Evolutionary conservation across 2,329 filamentous ascomycete genomes (phyloP).

Genomic region (Pseudogymnoascus sp.): DNA sequence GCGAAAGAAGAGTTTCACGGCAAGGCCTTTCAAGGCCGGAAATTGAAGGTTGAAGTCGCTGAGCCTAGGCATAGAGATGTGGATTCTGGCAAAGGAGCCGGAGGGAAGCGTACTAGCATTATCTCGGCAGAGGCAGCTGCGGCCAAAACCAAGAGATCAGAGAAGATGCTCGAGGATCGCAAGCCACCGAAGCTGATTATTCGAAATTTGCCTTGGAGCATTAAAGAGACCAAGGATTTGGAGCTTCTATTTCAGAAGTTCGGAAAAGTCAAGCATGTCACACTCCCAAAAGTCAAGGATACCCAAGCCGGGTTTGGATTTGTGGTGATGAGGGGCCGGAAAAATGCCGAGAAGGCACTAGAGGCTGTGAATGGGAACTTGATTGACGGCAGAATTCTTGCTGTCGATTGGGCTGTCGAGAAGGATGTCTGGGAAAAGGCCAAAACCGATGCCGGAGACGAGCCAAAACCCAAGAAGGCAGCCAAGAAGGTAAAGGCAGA

Average conservation of each 20-base stretch:
- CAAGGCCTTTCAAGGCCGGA: constrained; percentile 65
- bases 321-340: constrained; percentile 74
- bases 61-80: constrained; percentile 71
- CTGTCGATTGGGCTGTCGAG: constrained; percentile 95
- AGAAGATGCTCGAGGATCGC: constrained; percentile 50
- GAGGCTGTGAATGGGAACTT: constrained; percentile 80
- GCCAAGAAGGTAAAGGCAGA: constrained; percentile 20
- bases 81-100: constrained; percentile 33
- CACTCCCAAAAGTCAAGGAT: constrained; percentile 65
- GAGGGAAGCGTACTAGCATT: constrained; percentile 28
- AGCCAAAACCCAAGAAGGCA: constrained; percentile 28
- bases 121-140: constrained; percentile 32
- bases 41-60: constrained; percentile 78
- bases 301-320: constrained; percentile 84
- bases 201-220: constrained; percentile 90
- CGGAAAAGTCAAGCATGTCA: constrained; percentile 83
- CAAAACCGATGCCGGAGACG: constrained; percentile 33
- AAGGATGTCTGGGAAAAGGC: constrained; percentile 74
- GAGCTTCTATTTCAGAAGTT: constrained; percentile 72
- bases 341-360: constrained; percentile 86
- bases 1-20: constrained; percentile 78
- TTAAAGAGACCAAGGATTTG: constrained; percentile 78
- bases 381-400: constrained; percentile 77
- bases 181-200: constrained; percentile 73
- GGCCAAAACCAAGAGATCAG: constrained; percentile 46